These are phyloP conservation scores for Nicotiana tomentosiformis DNA, from an alignment of 257 asterid genomes.

Conservation along the genomic window DNA sequence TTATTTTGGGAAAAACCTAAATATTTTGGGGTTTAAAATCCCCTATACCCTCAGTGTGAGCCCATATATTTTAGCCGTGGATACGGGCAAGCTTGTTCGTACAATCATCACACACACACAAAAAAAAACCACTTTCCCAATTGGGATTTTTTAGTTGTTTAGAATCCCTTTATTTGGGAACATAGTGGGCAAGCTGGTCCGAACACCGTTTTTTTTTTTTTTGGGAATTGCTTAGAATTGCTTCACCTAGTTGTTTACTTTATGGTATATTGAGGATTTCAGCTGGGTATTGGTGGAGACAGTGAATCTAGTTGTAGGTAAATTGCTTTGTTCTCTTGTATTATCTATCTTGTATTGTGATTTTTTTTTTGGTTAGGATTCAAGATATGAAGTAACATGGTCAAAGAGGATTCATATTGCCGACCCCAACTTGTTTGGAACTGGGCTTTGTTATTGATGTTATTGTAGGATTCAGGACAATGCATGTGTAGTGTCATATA, in stretches of 20 bases:
- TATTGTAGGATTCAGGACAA: not conserved
- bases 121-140: not conserved
- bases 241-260: not conserved
- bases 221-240: not conserved
- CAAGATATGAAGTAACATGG: not conserved
- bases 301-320: slow-evolving; percentile 4
- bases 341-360: not conserved
- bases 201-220: not conserved
- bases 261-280: not conserved
- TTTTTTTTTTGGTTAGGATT: not conserved
- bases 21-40: not conserved
- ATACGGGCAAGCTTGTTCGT: not conserved
- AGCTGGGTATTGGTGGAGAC: slow-evolving; percentile 7
- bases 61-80: not conserved
- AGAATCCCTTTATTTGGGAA: not conserved
- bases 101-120: not conserved
- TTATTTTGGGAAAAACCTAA: not conserved
- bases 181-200: not conserved
- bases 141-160: not conserved
- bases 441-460: not conserved
- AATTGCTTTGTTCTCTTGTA: not conserved
- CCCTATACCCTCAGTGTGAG: not conserved
- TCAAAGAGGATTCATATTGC: no score
- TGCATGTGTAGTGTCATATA: not conserved
- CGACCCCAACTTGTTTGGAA: no score